A percentile compares a stretch with the other conserved stretches of the same genome.
phyloP scores from a whole-genome alignment of 805 yeast species.

The Candida nonsorbophila region DNA sequence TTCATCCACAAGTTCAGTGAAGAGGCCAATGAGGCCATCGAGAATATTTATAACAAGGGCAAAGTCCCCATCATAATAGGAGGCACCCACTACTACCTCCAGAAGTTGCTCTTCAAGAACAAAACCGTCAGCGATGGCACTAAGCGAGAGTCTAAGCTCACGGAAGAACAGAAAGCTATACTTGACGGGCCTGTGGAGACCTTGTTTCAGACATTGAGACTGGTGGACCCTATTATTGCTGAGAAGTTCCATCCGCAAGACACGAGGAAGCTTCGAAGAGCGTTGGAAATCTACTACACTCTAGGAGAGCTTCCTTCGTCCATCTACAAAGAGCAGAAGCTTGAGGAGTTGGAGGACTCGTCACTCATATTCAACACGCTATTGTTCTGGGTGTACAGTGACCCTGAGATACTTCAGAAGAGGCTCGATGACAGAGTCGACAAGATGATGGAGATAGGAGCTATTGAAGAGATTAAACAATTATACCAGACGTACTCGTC shows the following conservation, averaged over 20 bases:
- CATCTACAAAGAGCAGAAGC: constrained; percentile 57
- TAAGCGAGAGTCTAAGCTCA: constrained; percentile 21
- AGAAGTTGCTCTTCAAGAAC: constrained; percentile 67
- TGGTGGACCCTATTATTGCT: constrained; percentile 67
- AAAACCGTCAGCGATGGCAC: constrained; percentile 45
- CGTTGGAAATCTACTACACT: constrained; percentile 69
- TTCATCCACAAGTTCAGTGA: constrained; percentile 69
- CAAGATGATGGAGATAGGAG: constrained; percentile 70
- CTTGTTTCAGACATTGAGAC: constrained; percentile 43
- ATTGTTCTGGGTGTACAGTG: constrained; percentile 79
- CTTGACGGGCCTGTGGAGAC: constrained; percentile 52
- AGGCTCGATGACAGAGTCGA: constrained; percentile 81
- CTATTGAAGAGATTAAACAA: constrained; percentile 60
- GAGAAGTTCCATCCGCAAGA: constrained; percentile 91
- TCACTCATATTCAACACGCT: constrained; percentile 56
- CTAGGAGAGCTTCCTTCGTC: constrained; percentile 69
- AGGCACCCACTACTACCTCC: constrained; percentile 93
- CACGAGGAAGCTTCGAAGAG: constrained; percentile 68
- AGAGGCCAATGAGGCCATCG: constrained; percentile 63
- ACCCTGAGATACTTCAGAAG: constrained; percentile 47
- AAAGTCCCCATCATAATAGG: constrained; percentile 88
- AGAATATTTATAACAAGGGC: constrained; percentile 58
- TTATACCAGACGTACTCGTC: constrained; percentile 43
- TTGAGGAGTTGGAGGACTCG: constrained; percentile 36
- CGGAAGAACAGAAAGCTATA: constrained; percentile 26